Evolutionary conservation across 495 filamentous ascomycete species (phyloP), one percentile per base, ranked within the genome.

Genomic region (Terfezia boudieri): DNA sequence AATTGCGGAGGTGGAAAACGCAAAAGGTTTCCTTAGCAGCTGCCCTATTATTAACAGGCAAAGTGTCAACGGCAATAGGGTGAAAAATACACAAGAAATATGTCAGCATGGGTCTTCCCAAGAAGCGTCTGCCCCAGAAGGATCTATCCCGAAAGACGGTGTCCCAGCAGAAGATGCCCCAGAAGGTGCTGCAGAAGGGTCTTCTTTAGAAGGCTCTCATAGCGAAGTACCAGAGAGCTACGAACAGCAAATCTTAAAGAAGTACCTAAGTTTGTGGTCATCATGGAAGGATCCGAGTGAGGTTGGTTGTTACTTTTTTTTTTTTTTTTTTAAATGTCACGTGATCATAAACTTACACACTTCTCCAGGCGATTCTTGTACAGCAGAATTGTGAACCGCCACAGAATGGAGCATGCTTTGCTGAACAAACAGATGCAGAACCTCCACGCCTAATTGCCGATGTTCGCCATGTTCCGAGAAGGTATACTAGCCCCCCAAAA

Each of bases 361-460:
- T 55, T 54, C 36, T 51, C 53, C 38, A 65, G 59, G 73, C 75
- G 37, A 82, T 92, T 52, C 77, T 88, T 37, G 74, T 79, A 50
- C 76, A 80, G n/a, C 72, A 74, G 60, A 88, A 89, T 62, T 83
- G 77, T 2, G 76, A 81, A 59, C 84, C 84, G 2, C 88, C 87
- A 7, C 66, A 71, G 26, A 74, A 81, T 56, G 84, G 82, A 26
- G 75, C 77, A n/a, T 65, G 59, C 55, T 65, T 65, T 57, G 60
- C 59, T 32, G 57, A 58, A 54, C 50, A 57, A 54, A 59, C 63
- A 43, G 57, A 67, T 46, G 37, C 65, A 26, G 56, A 62, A 50
- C 66, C 65, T 12, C 66, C 66, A 41, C 57, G 59, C 57, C 59
- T 67, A 51, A 67, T 67, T 49, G 66, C 66, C 43, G 66, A 67